Base-by-base conservation (phyloP, 805 yeast genomes). In the Lipomyces kockii region DNA sequence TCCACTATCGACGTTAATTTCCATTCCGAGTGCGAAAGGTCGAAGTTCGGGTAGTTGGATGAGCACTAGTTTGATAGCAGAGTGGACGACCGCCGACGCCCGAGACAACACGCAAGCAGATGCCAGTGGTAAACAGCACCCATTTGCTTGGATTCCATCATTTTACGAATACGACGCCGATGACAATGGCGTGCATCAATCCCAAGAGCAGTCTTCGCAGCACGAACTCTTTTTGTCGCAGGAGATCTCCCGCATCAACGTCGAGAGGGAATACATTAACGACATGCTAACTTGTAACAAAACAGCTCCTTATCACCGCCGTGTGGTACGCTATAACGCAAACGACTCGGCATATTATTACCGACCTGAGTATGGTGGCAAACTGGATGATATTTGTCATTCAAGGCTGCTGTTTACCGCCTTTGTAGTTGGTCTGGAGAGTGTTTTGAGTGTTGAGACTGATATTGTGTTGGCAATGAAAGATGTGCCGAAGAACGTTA, bases 371-470 rank as follows among this genome's bases (percentile, higher is more conserved):
- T 56, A 29, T 11, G 27, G 60, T 14, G 60, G 60, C 49, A 25
- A 56, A n/a, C 43, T 56, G 29, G 60, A 56, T 17, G 60, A 56
- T 9, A 56, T 56, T 12, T 35, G 9, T 22, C 25, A 56, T 29
- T 17, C 60, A 6, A 34, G 60, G 27, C 29, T 56, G 22, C 11
- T 5, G 29, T 56, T 56, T 14, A 29, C 54, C 5, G 60, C 60
- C 3, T 56, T 56, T 56, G 27, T 56, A 14, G 60, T 56, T 6
- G 56, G 25, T 9, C 34, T 56, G 17, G 49, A 56, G 17, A 56
- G 60, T 17, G 54, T 56, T 3, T 32, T 56, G 43, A 35, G 49
- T 56, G 60, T 56, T 17, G 60, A 56, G 17, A 56, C 60, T 22
- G 60, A 56, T 39, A 49, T 56, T 29, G 60, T 27, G 20, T 17